Base-by-base conservation (phyloP, 371 early-diverging fungal genomes). In the Chytridium lagenaria region DNA sequence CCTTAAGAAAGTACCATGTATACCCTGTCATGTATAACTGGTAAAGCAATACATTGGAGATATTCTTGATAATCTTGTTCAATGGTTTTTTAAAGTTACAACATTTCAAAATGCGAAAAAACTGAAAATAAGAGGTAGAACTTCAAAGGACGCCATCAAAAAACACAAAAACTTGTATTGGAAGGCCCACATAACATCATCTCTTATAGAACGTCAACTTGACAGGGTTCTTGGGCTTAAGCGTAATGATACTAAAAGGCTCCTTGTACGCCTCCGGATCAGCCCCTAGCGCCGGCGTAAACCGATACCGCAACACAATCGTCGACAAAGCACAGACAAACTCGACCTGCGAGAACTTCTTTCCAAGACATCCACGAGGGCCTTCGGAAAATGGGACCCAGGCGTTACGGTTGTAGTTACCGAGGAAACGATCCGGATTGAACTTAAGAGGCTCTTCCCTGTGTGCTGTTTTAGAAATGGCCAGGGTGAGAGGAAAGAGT, bases 341-440 rank as follows among this genome's bases (percentile, higher is more conserved):
- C 71, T 79, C 79, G 30, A 81, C 71, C 63, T 81, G 75, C 0
- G 81, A 72, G 70, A 81, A 81, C 71, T 64, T 49, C 69, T 79
- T 79, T 16, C 81, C 81, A 33, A 81, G 22, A 71, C 81, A 81
- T 22, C 67, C 67, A 1, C 81, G 49, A 12, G 68, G 52, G 7
- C 81, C 81, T 23, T 73, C 73, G 26, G 64, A 61, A 51, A 79
- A 81, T 1, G 79, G 79, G 7, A 69, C 31, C 26, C 68, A 71
- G 36, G 74, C 71, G 51, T 70, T 12, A 1, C 50, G 36, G 71
- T 70, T 59, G 33, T 12, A 63, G 37, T 7, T 57, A 15, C 31
- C 19, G 2, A 76, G 26, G 28, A 50, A 78, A 3, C 74, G 64
- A 16, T 75, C 75, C 15, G 78, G 78, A 15, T 65, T 51, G 72